Percentiles rank a stretch among this genome's conserved stretches.
Evolutionary conservation across 129 eudicot genomes (phyloP).

Genomic region (Cynara cardunculus): DNA sequence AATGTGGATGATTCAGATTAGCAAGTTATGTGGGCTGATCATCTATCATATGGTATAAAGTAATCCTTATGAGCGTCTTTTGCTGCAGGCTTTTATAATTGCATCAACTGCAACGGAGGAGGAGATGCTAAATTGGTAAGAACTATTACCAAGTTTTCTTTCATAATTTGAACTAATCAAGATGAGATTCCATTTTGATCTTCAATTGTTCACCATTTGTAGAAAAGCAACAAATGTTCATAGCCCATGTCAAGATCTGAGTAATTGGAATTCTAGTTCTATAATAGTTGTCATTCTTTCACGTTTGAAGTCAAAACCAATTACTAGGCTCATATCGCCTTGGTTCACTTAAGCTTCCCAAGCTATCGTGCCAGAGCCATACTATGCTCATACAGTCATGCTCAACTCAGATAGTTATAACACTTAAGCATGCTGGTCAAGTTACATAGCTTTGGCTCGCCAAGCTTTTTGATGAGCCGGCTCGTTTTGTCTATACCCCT

Average conservation of each 20-base stretch:
- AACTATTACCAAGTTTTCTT: neutral
- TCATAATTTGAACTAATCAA: neutral
- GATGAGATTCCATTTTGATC: neutral
- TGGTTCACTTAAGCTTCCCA: no score
- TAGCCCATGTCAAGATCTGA: neutral
- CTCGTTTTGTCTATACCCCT: no score
- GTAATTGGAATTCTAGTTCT: slow-evolving; percentile 4
- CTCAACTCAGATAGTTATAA: no score
- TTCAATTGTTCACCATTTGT: neutral
- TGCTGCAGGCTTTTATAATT: slow-evolving; percentile 50
- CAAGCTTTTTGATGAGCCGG: no score
- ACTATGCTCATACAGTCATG: no score
- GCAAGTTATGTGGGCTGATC: neutral
- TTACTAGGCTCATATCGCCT: neutral
- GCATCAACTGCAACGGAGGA: slow-evolving; percentile 54
- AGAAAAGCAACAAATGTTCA: neutral
- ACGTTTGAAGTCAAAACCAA: neutral
- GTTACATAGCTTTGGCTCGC: no score
- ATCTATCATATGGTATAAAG: neutral
- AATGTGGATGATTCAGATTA: neutral
- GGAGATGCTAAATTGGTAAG: slow-evolving; percentile 49
- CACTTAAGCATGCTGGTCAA: no score
- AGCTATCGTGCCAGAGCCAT: no score
- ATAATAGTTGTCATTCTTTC: neutral
- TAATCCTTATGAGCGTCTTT: slow-evolving; percentile 2